phyloP scores from a whole-genome alignment of 73 alveolate genomes.

The Blepharisma japonicum region DNA sequence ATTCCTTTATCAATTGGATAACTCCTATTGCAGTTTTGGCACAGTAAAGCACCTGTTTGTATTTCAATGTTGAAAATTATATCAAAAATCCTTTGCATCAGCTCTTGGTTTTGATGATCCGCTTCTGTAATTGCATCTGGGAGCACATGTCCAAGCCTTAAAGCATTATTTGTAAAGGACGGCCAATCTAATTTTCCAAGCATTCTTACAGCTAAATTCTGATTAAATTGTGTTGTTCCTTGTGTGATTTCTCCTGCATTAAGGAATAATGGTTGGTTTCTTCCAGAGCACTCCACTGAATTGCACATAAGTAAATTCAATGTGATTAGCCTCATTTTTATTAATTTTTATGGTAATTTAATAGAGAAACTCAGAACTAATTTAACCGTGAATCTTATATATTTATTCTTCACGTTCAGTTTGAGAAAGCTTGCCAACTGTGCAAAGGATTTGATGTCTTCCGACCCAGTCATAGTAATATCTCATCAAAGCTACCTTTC shows the following conservation, averaged over 20 bases:
- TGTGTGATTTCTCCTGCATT: slow-evolving; percentile 35
- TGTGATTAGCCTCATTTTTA: slow-evolving; percentile 48
- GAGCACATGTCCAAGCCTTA: slow-evolving; percentile 12
- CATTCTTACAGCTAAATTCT: slow-evolving; percentile 34
- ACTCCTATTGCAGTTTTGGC: slow-evolving; percentile 47
- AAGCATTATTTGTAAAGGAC: slow-evolving; percentile 32
- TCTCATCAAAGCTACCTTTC: slow-evolving; percentile 8
- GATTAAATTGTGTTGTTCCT: slow-evolving; percentile 39
- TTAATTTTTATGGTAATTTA: too few species aligned
- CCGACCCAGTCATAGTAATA: slow-evolving; percentile 30
- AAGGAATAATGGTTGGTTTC: slow-evolving; percentile 32
- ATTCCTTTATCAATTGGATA: slow-evolving; percentile 53
- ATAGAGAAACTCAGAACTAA: too few species aligned
- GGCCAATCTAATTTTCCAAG: slow-evolving; percentile 45
- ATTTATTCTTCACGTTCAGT: slow-evolving; percentile 20
- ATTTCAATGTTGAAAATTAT: slow-evolving; percentile 40
- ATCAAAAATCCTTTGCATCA: slow-evolving; percentile 37
- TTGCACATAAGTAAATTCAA: slow-evolving; percentile 56
- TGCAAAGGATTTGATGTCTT: slow-evolving; percentile 30
- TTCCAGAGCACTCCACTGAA: slow-evolving; percentile 36
- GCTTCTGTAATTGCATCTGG: slow-evolving; percentile 38
- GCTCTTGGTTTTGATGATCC: slow-evolving; percentile 19
- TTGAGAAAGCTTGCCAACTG: slow-evolving; percentile 27
- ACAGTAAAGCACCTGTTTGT: slow-evolving; percentile 33
- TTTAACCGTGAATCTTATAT: too few species aligned